Conservation (phyloP, 2,329 filamentous ascomycete genomes). For the Colletotrichum magnum region DNA sequence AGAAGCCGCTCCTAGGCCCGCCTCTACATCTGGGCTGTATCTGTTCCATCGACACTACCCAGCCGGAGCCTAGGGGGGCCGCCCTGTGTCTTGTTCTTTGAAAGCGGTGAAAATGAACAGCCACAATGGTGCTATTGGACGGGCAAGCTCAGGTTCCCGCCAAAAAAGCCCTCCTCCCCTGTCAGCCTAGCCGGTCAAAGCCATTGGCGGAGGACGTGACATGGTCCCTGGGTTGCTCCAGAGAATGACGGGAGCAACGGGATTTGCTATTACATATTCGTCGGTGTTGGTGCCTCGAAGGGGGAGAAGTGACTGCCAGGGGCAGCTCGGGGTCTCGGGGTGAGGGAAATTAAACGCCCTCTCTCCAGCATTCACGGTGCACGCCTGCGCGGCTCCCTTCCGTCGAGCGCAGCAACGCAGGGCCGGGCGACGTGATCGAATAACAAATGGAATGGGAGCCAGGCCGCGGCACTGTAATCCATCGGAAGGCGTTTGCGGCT, state of each 20-base stretch:
- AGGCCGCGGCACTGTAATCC: conserved; percentile 11
- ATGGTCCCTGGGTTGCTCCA: conserved; percentile 6
- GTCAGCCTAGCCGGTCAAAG: conserved; percentile 25
- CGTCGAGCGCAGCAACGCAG: conserved; percentile 19
- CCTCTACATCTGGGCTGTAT: conserved; percentile 13
- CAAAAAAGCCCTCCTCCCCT: conserved; percentile 9
- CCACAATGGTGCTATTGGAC: conserved; percentile 34
- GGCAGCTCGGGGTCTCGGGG: conserved; percentile 16
- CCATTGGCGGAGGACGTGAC: conserved; percentile 3
- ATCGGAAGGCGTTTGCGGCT: conserved; percentile 40
- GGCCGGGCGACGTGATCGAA: conserved; percentile 8
- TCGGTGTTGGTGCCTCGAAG: conserved; percentile 32
- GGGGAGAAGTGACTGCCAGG: conserved; percentile 1
- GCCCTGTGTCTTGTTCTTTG: conserved; percentile 22
- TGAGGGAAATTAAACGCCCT: conserved; percentile 32
- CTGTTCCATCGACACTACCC: neutral
- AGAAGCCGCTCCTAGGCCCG: conserved; percentile 13
- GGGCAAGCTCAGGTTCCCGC: conserved; percentile 17
- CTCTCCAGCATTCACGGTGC: conserved; percentile 12
- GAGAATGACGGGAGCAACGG: conserved; percentile 15
- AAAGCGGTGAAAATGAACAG: conserved; percentile 38
- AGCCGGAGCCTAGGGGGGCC: conserved; percentile 13
- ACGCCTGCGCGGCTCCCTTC: conserved; percentile 30
- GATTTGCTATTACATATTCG: conserved; percentile 2
- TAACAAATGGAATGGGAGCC: conserved; percentile 13